A percentile compares a stretch with the other conserved stretches of the same genome.
phyloP scores from a whole-genome alignment of 2,329 filamentous ascomycete species.

The Aureobasidium sp. region DNA sequence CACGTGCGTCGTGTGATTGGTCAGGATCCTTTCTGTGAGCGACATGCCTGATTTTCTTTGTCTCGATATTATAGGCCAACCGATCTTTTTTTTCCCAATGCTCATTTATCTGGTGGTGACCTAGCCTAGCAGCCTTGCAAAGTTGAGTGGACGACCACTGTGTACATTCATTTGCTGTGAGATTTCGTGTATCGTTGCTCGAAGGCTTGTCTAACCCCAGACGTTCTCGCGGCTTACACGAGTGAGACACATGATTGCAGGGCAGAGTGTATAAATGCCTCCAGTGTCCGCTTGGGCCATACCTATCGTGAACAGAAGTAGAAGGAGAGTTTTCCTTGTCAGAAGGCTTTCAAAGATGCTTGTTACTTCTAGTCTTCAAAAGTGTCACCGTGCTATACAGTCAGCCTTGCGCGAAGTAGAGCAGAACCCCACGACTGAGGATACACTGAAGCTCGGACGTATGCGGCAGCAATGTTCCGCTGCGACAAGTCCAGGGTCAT shows the following conservation, averaged over 20 bases:
- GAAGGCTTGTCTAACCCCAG: not conserved
- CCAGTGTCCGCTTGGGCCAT: too few relatives aligned
- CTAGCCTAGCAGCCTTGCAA: not conserved
- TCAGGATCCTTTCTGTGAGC: not conserved
- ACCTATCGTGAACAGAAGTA: not conserved
- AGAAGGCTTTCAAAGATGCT: not conserved
- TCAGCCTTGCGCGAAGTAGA: too few relatives aligned
- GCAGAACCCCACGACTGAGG: too few relatives aligned
- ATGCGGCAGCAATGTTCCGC: not conserved
- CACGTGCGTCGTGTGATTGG: conserved; percentile 13
- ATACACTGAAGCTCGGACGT: not conserved
- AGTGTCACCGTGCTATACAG: too few relatives aligned
- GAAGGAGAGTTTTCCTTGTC: too few relatives aligned
- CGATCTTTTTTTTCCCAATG: not conserved
- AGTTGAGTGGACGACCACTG: not conserved
- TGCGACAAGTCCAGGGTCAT: not conserved
- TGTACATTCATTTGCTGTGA: not conserved
- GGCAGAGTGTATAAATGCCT: not conserved
- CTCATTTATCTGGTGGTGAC: not conserved
- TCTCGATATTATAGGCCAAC: not conserved
- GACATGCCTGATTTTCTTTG: not conserved
- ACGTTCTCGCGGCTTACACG: not conserved
- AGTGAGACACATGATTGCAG: not conserved
- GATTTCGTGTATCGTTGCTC: not conserved
- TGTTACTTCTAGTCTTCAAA: too few relatives aligned